Evolutionary conservation across 2,329 filamentous ascomycete species (phyloP).

Genomic region (Colletotrichum eremochloae): DNA sequence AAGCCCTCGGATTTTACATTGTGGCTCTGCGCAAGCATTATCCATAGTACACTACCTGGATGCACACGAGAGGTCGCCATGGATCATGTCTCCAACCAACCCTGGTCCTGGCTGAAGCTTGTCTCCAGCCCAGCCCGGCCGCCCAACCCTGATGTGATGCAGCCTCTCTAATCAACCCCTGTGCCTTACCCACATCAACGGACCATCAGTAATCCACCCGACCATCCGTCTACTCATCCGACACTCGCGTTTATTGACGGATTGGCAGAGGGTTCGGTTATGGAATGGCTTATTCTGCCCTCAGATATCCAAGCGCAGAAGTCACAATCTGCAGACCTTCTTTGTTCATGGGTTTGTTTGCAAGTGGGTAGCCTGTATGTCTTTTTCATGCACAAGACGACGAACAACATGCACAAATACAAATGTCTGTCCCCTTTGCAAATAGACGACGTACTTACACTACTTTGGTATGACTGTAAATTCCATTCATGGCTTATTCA

Average conservation of each 20-base stretch:
- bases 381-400: slow-evolving; percentile 8
- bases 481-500: slow-evolving; percentile 26
- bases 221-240: slow-evolving; percentile 22
- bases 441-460: slow-evolving; percentile 23
- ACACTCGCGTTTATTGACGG: background rate
- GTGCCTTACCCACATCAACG: slow-evolving; percentile 14
- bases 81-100: slow-evolving; percentile 10
- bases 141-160: slow-evolving; percentile 32
- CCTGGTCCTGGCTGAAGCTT: slow-evolving; percentile 33
- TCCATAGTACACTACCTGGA: background rate
- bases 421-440: slow-evolving; percentile 13
- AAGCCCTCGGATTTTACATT: slow-evolving; percentile 9
- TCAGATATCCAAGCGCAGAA: background rate
- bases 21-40: background rate
- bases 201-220: slow-evolving; percentile 35
- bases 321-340: slow-evolving; percentile 20
- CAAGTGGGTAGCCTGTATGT: slow-evolving; percentile 20
- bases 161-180: slow-evolving; percentile 32
- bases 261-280: slow-evolving; percentile 8
- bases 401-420: background rate
- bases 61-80: slow-evolving; percentile 3
- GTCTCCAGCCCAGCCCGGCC: slow-evolving; percentile 24
- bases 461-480: slow-evolving; percentile 27
- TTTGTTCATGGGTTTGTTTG: slow-evolving; percentile 36
- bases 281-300: slow-evolving; percentile 9